Base-by-base conservation (phyloP, 1,284 basidiomycete species). In the Tranzscheliella williamsii region DNA sequence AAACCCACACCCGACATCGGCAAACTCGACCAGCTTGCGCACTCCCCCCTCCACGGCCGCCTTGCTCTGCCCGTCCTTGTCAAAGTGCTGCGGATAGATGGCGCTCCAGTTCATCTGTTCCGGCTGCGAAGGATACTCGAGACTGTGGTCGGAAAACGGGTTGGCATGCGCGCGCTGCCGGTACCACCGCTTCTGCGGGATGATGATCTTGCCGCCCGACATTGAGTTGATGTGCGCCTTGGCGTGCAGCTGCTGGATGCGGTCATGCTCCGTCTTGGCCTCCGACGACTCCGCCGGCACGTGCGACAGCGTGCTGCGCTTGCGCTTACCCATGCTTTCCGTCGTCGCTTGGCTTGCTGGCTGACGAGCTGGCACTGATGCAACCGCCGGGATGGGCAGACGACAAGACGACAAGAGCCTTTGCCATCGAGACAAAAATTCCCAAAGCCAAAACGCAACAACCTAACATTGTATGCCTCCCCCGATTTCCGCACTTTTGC, bases 101-200 rank as follows among this genome's bases (percentile, higher is more conserved):
- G 81, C 79, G 9, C 82, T 80, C 92, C 93, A 96, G 79, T 95
- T 86, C 80, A 95, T 87, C 44, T 82, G 79, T 16, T 81, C 79
- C 0, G 94, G 93, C 9, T 85, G 84, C n/a, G 84, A 58, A 1
- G 95, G 95, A 78, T 97, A 98, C 58, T 87, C 86, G 39, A 99
- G 84, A 20, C 85, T 83, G 79, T 98, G 95, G 79, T 98, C 95
- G 12, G 90, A 90, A 79, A 99, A 97, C 2, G 94, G 94, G 78
- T 99, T 99, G 6, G 94, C 93, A 78, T 99, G 94, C 4, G 94
- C 95, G 46, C 95, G 84, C 78, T 99, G 95, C 18, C 95, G 84
- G 79, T 98, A 99, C 79, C 90, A 90, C 72, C 89, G 86, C 87
- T 97, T 97, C 88, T 95, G 76, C 0, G 55, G 61, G 50, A 72